Base-by-base conservation (phyloP, 2,329 filamentous ascomycete species). In the Gremmenia infestans region DNA sequence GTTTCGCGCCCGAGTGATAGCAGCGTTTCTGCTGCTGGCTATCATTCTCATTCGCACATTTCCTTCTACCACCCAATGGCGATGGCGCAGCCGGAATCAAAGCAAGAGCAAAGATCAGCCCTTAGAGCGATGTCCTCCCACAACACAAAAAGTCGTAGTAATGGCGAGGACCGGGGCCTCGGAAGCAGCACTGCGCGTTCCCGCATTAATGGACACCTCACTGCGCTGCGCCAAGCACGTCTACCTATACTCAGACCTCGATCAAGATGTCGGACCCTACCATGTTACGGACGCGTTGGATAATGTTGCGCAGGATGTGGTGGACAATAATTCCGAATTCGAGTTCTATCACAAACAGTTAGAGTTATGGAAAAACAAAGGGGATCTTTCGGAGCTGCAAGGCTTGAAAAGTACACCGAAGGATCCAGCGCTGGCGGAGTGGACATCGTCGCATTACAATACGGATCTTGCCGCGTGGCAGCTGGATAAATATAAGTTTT, bases 401-500 rank as follows among this genome's bases (percentile, higher is more conserved):
- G 46, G 15, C 22, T 17, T 12, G 22, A 48, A 28, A 32, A 32
- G 28, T 12, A 32, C 28, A 32, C 28, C 28, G 28, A 32, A 32
- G 28, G 28, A 32, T 4, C 28, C 28, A 32, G 28, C 9, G 0
- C 28, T 32, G 11, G 28, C 28, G 28, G 28, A 32, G 28, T 32
- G 28, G 28, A 32, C 28, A 32, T 32, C 28, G 2, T 32, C 28
- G 28, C 28, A 32, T 32, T 32, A 32, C 9, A 32, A 32, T 3
- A 32, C 28, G 4, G 28, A 32, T 32, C 28, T 32, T 11, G 71
- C 75, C 28, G 73, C 72, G 1, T 82, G 80, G 81, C 72, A 71
- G 15, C 68, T 83, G 37, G 81, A 83, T 71, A 82, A 81, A 70
- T 83, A 81, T 72, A 83, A 83, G 69, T 82, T 81, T 65, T 72